Evolutionary conservation across 108 stramenopile genomes (phyloP), one percentile per base, ranked within the genome.

Genomic region (Chaetoceros muelleri): DNA sequence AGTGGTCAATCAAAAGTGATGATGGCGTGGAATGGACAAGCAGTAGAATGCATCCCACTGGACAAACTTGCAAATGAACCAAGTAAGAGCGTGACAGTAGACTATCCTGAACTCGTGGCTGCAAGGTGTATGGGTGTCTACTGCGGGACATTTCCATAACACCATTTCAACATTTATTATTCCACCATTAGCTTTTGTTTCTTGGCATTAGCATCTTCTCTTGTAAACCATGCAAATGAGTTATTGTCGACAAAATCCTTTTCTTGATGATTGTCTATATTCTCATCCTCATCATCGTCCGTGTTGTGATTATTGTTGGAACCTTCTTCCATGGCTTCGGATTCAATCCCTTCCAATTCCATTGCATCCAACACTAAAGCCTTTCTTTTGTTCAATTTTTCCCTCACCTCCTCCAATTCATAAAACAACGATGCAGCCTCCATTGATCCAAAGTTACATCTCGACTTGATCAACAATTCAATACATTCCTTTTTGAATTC

Each of bases 301-400:
- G n/a, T n/a, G n/a, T n/a, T n/a, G n/a, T n/a, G n/a, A n/a, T n/a
- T n/a, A n/a, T n/a, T n/a, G n/a, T n/a, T n/a, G 13, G 8, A 10
- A 13, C 34, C 13, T 13, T 40, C 13, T 13, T 13, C 34, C 5
- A 13, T 60, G 44, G 57, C 69, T 29, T 70, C 72, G 17, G 64
- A 66, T 58, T 86, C 88, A 48, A 84, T 30, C 27, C 89, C 89
- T 66, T 90, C 89, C 55, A 90, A 60, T 49, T 84, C 83, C 69
- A 90, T 74, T 21, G 85, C 84, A 65, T 90, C 89, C 7, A 66
- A 46, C 44, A 90, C 48, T 22, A 71, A 23, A 34, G 78, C 78
- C 58, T 79, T 80, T 51, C 81, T 62, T 46, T 75, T 71, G 57
- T 72, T 73, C 53, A 90, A 57, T 55, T 74, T 65, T 19, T 72